These are phyloP conservation scores for Canavalia gladiata DNA, from an alignment of 306 rosid genomes.

Conservation along the genomic window DNA sequence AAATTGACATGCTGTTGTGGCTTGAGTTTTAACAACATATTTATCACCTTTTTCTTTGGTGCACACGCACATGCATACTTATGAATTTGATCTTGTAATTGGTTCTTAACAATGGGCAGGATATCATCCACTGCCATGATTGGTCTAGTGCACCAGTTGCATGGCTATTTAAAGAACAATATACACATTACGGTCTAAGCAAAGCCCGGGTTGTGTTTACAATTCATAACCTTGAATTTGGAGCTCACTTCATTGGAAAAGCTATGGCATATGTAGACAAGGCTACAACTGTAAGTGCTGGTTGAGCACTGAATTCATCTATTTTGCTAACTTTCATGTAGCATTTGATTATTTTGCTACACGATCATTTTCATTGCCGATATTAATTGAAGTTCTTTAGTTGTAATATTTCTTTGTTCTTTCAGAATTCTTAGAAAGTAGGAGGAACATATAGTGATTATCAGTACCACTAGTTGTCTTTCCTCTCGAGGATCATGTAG, in stretches of 20 bases:
- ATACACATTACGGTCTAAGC: conserved; percentile 66
- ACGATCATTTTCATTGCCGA: background rate
- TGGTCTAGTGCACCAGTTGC: conserved; percentile 95
- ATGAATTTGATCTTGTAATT: conserved; percentile 16
- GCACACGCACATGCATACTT: background rate
- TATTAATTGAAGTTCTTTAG: background rate
- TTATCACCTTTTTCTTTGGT: background rate
- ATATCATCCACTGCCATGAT: conserved; percentile 91
- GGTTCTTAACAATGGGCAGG: conserved; percentile 62
- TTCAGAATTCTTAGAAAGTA: background rate
- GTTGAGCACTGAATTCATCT: conserved; percentile 7
- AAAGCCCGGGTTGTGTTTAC: conserved; percentile 84
- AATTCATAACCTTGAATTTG: conserved; percentile 90
- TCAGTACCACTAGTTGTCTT: background rate
- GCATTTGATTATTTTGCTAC: background rate
- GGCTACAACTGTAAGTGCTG: conserved; percentile 78
- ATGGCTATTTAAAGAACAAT: conserved; percentile 86
- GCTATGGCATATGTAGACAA: conserved; percentile 73
- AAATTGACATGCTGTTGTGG: background rate
- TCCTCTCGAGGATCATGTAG: background rate
- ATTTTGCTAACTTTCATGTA: background rate
- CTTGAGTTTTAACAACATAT: background rate
- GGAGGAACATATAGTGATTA: background rate
- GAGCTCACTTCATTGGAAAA: conserved; percentile 66
- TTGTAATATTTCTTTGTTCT: conserved; percentile 17